Conservation (phyloP, 148 eudicot species). For the Arctostaphylos glauca region DNA sequence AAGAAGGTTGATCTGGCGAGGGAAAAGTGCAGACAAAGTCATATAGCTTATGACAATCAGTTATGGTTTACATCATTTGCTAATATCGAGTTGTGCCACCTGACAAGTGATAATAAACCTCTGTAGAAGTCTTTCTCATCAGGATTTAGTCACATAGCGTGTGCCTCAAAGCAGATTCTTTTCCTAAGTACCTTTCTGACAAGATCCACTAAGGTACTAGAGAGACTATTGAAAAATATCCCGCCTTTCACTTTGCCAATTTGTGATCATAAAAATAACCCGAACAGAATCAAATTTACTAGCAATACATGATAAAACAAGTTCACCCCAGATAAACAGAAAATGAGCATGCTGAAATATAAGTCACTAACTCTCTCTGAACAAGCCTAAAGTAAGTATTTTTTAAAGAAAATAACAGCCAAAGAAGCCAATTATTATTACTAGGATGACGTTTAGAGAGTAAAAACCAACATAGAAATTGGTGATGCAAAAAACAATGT, state of each 20-base stretch:
- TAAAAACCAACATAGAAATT: neutral
- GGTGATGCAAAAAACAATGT: neutral
- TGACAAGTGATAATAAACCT: neutral
- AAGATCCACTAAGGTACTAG: neutral
- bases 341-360: neutral
- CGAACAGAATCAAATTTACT: neutral
- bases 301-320: neutral
- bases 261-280: neutral
- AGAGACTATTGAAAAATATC: neutral
- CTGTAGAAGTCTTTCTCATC: neutral
- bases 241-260: neutral
- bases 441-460: neutral
- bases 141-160: neutral
- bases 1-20: neutral
- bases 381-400: neutral
- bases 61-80: neutral
- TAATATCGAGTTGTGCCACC: neutral
- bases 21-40: neutral
- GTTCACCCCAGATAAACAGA: neutral
- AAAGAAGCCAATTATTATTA: neutral
- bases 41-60: neutral
- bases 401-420: conserved; percentile 8
- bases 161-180: neutral
- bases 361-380: neutral
- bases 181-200: neutral